Evolutionary conservation across 2,329 filamentous ascomycete genomes (phyloP).

Genomic region (Fusarium mangiferae): DNA sequence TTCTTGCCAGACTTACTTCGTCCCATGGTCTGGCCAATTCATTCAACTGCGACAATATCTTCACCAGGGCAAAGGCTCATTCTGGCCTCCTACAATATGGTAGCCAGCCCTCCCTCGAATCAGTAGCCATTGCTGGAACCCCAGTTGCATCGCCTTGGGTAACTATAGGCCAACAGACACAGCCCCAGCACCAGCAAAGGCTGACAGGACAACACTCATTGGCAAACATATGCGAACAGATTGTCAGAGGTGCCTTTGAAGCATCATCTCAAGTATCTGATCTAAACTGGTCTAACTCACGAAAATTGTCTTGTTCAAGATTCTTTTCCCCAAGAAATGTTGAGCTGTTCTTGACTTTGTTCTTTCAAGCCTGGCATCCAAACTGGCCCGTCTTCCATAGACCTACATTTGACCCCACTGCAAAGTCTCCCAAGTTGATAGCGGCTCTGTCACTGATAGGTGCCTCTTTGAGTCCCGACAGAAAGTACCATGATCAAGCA

Average conservation of each 20-base stretch:
- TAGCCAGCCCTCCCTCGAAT: neutral
- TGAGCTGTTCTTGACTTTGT: constrained; percentile 3
- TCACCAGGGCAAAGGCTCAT: neutral
- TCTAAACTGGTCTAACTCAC: neutral
- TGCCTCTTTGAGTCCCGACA: constrained; percentile 2
- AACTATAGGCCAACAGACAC: neutral
- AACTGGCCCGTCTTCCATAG: constrained; percentile 31
- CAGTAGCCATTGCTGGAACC: neutral
- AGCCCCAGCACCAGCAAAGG: neutral
- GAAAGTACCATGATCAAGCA: neutral
- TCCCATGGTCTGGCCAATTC: constrained; percentile 18
- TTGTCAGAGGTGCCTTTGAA: neutral
- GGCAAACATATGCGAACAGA: neutral
- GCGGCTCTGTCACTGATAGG: constrained; percentile 19
- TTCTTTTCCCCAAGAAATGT: constrained; percentile 27
- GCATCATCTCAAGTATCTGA: neutral
- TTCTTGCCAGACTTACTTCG: constrained; percentile 6
- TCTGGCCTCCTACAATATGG: neutral
- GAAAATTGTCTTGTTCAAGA: neutral
- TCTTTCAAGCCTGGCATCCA: constrained; percentile 23
- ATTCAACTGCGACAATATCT: neutral
- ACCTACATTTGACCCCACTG: neutral
- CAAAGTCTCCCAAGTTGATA: neutral
- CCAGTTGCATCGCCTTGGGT: neutral
- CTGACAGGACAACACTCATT: neutral